Evolutionary conservation across 306 rosid species (phyloP).

Genomic region (Hippophae tibetana): DNA sequence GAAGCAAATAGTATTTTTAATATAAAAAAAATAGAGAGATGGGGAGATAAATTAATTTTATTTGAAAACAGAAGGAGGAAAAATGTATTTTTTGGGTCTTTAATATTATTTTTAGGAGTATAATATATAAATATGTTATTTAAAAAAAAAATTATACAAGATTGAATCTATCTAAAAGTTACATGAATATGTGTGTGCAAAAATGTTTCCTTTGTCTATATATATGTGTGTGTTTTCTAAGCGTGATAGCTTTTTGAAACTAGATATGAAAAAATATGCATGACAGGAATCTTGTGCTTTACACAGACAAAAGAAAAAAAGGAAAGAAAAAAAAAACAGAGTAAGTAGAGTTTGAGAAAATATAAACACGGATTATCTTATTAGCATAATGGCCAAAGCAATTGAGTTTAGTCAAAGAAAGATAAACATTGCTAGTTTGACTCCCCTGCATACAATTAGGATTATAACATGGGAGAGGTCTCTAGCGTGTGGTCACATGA

Average conservation of each 20-base stretch:
- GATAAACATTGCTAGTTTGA: constrained; percentile 38
- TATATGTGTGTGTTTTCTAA: neutral
- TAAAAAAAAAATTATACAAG: no score
- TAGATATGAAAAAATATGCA: neutral
- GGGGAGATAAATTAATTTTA: no score
- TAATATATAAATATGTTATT: no score
- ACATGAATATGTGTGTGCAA: no score
- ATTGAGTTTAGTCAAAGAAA: constrained; percentile 46
- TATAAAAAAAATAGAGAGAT: no score
- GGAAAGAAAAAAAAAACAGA: no score
- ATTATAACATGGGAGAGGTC: constrained; percentile 55
- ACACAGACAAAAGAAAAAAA: constrained; percentile 2
- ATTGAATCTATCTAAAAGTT: no score
- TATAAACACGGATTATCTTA: constrained; percentile 17
- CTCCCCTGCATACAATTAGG: constrained; percentile 46
- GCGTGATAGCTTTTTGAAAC: neutral
- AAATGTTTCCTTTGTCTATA: no score
- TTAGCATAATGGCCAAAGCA: constrained; percentile 22
- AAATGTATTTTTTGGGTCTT: no score
- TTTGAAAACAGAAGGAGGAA: no score
- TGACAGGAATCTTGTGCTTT: constrained; percentile 20
- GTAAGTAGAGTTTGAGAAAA: constrained; percentile 22
- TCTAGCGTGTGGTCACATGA: constrained; percentile 95
- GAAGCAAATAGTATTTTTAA: no score
- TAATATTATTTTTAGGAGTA: no score